phyloP scores from a whole-genome alignment of 1,284 basidiomycete genomes.

The Cerrena zonata region DNA sequence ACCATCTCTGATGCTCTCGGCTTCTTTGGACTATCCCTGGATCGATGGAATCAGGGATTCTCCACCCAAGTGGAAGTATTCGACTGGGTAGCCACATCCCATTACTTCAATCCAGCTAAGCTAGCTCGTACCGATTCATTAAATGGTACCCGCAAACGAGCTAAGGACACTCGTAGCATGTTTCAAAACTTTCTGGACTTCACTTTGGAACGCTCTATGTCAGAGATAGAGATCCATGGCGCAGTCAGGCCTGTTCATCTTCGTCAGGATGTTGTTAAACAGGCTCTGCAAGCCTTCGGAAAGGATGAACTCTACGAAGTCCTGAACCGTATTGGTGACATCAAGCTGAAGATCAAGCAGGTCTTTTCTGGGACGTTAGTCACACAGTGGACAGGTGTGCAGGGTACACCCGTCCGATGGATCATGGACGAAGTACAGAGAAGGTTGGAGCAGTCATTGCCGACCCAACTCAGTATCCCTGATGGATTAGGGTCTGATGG shows the following conservation, averaged over 20 bases:
- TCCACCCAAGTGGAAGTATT: constrained; percentile 46
- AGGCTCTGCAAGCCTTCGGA: constrained; percentile 49
- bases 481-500: background rate
- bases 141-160: constrained; percentile 29
- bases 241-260: too few relatives aligned
- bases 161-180: constrained; percentile 45
- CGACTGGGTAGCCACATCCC: constrained; percentile 48
- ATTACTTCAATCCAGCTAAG: constrained; percentile 41
- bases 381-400: constrained; percentile 47
- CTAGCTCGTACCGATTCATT: constrained; percentile 18
- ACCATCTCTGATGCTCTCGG: constrained; percentile 43
- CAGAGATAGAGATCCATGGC: constrained; percentile 8
- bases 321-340: constrained; percentile 27
- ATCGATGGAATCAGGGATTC: constrained; percentile 49
- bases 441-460: constrained; percentile 21
- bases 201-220: constrained; percentile 22
- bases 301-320: constrained; percentile 46
- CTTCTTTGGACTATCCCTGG: constrained; percentile 54
- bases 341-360: constrained; percentile 34
- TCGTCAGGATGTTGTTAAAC: constrained; percentile 27
- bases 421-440: constrained; percentile 45
- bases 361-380: constrained; percentile 49
- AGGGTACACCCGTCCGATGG: constrained; percentile 43
- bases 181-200: constrained; percentile 52
- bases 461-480: too few relatives aligned